Evolutionary conservation across 371 early-diverging fungal genomes (phyloP), one percentile per base, ranked within the genome.

Genomic region (Nematocida major): DNA sequence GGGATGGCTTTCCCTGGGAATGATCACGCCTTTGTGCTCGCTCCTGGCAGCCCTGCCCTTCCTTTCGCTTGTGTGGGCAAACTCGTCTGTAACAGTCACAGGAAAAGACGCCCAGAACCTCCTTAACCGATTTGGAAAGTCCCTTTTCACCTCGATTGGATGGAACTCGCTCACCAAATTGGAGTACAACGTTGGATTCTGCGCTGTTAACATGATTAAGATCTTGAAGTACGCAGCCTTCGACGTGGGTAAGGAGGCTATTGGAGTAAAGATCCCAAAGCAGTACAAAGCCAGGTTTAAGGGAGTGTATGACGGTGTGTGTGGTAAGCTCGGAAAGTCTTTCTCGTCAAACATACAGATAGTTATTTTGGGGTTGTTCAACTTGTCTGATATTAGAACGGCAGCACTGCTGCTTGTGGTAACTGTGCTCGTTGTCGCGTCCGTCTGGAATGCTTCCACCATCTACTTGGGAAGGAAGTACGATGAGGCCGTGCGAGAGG

Each of bases 301-400:
- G 73, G 80, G 82, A 51, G 79, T 85, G 20, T 85, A 83, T 66
- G 85, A 85, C 67, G 85, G 85, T 57, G 81, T 84, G 20, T 84
- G 80, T 59, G 81, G 83, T 61, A 85, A 84, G 65, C 45, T 85
- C 48, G 84, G 85, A n/a, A 85, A 84, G 63, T 81, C 84, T 1
- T 34, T 61, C 39, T 81, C 84, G 13, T 66, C 81, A 13, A 51
- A 78, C 13, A 67, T 81, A 30, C 80, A 79, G 39, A 68, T 85
- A n/a, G 54, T 73, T 22, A 51, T 83, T 20, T 49, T 59, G 18
- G 50, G 51, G 1, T 3, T 83, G 2, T 48, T 82, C n/a, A 66
- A 78, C 36, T 70, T 67, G 1, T 57, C 54, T 22, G 83, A 85
- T 68, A 59, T 82, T 24, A 62, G 86, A 61, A 66, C 76, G 36